Percentiles rank a stretch among this genome's conserved stretches.
Evolutionary conservation across 75 land plant species (phyloP).

Genomic region (Chamaecyparis obtusa): DNA sequence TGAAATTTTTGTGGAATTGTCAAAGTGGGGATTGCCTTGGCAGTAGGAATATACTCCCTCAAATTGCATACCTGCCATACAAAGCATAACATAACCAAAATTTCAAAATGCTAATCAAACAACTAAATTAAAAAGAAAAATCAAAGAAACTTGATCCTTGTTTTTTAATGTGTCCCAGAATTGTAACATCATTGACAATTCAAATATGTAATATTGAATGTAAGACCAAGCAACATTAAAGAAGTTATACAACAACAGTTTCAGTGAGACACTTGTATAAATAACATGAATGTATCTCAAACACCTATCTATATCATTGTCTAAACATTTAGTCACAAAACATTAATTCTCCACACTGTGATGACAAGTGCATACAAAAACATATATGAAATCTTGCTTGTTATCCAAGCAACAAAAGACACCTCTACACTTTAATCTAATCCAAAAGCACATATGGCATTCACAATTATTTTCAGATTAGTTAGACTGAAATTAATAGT

Average conservation of each 20-base stretch:
- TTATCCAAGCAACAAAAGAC: not conserved
- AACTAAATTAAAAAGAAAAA: not conserved
- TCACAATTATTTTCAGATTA: not conserved
- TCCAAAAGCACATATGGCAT: not conserved
- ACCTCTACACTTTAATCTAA: not conserved
- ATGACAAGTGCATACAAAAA: not conserved
- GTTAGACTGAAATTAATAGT: too few species aligned
- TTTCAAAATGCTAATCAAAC: not conserved
- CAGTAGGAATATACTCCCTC: too few species aligned
- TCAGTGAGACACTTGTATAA: not conserved
- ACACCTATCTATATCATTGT: not conserved
- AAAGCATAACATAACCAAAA: too few species aligned
- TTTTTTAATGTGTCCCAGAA: not conserved
- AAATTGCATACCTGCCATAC: too few species aligned
- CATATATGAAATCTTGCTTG: not conserved
- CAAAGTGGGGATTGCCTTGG: too few species aligned
- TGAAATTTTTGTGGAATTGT: too few species aligned
- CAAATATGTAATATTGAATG: not conserved
- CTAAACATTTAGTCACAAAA: not conserved
- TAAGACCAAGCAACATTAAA: not conserved
- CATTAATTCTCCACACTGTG: not conserved
- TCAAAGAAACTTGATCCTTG: not conserved
- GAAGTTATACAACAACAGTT: not conserved
- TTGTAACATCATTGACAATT: not conserved
- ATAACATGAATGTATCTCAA: not conserved